phyloP scores from a whole-genome alignment of 306 rosid species.

The Gillenia trifoliata region DNA sequence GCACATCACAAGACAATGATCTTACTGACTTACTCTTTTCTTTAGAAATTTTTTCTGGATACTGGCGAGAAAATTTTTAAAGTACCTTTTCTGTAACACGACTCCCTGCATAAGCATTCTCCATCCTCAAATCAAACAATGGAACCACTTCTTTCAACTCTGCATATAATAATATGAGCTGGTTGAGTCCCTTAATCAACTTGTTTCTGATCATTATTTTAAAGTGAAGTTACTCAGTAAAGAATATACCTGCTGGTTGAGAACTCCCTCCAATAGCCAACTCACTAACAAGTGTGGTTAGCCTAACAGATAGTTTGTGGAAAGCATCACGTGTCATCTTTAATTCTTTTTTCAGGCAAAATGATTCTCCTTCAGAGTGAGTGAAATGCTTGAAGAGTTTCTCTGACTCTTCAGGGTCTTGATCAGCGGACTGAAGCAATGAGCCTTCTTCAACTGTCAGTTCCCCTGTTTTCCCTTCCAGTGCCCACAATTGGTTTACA shows the following conservation, averaged over 20 bases:
- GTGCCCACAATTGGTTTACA: slow-evolving; percentile 16
- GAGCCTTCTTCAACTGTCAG: slow-evolving; percentile 25
- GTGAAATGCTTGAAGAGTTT: slow-evolving; percentile 20
- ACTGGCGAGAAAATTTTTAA: not conserved
- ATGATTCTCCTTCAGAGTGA: slow-evolving; percentile 20
- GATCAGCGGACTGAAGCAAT: slow-evolving; percentile 24
- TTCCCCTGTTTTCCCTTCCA: slow-evolving; percentile 18
- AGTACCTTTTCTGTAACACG: slow-evolving; percentile 45
- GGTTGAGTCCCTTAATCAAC: slow-evolving; percentile 16
- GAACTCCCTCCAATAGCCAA: slow-evolving; percentile 29
- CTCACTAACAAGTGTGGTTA: slow-evolving; percentile 37
- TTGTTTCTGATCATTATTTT: slow-evolving; percentile 10
- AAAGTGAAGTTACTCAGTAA: slow-evolving; percentile 13
- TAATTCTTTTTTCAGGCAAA: slow-evolving; percentile 53
- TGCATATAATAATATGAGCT: slow-evolving; percentile 36
- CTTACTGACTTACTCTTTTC: not conserved
- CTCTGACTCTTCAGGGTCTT: slow-evolving; percentile 28
- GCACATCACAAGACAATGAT: slow-evolving; percentile 24
- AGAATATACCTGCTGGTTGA: slow-evolving; percentile 43
- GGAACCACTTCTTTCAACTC: slow-evolving; percentile 40
- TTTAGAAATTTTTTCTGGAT: not conserved
- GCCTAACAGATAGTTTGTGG: slow-evolving; percentile 32
- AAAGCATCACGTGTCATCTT: slow-evolving; percentile 38
- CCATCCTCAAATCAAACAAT: slow-evolving; percentile 25
- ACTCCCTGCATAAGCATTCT: slow-evolving; percentile 33